Percentiles rank a stretch among this genome's conserved stretches.
Evolutionary conservation across 2,329 filamentous ascomycete genomes (phyloP).

Genomic region (Sporothrix euskadiensis): DNA sequence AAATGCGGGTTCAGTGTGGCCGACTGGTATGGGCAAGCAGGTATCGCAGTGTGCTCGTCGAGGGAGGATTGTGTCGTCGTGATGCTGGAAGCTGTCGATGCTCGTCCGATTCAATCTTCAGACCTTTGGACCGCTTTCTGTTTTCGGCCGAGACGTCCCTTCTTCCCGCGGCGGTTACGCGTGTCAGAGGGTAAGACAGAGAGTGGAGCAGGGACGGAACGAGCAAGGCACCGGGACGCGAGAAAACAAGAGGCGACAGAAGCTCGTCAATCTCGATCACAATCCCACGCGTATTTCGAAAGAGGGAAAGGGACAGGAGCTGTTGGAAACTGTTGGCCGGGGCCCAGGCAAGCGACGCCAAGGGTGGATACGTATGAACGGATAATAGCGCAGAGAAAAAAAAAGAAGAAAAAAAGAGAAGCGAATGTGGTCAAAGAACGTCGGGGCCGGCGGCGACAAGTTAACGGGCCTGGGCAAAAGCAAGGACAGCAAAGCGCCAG

Average conservation of each 20-base stretch:
- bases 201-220: conserved; percentile 5
- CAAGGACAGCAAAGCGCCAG: not conserved
- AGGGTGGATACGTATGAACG: not conserved
- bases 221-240: not conserved
- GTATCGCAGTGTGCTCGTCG: not conserved
- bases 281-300: not conserved
- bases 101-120: not conserved
- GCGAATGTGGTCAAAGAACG: conserved; percentile 5
- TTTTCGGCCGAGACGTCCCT: conserved; percentile 7
- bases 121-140: not conserved
- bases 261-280: conserved; percentile 8
- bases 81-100: not conserved
- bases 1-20: not conserved
- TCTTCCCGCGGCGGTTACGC: not conserved
- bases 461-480: not conserved
- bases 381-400: not conserved
- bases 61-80: not conserved
- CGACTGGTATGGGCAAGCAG: not conserved
- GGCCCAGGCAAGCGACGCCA: not conserved
- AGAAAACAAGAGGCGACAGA: conserved; percentile 1
- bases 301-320: not conserved
- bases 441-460: not conserved
- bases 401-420: not conserved
- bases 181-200: conserved; percentile 4
- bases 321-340: not conserved